phyloP scores from a whole-genome alignment of 2,329 filamentous ascomycete genomes.

The Mycosphaerella sp. region DNA sequence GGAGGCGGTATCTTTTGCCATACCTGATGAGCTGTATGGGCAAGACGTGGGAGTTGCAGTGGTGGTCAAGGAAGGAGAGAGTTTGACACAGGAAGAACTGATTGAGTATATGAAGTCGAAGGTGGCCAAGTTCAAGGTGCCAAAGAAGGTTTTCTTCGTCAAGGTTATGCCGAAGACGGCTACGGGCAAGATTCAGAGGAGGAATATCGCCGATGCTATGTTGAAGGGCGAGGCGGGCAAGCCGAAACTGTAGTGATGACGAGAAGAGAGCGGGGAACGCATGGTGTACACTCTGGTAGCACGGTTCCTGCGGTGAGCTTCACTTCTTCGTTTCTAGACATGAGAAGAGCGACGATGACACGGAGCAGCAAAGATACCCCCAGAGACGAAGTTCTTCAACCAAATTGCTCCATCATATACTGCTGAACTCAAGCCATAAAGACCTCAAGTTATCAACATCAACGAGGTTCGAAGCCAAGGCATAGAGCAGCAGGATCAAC shows the following conservation, averaged over 20 bases:
- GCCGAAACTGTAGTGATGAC: neutral
- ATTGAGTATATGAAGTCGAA: conserved; percentile 62
- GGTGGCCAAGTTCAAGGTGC: conserved; percentile 77
- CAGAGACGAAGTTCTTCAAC: too few relatives aligned
- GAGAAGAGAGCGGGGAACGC: too few relatives aligned
- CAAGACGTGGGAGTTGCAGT: conserved; percentile 74
- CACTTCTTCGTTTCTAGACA: too few relatives aligned
- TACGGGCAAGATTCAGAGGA: conserved; percentile 81
- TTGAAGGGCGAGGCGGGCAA: conserved; percentile 45
- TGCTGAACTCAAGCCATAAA: too few relatives aligned
- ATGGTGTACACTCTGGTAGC: too few relatives aligned
- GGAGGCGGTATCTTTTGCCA: conserved; percentile 77
- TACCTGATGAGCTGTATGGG: conserved; percentile 75
- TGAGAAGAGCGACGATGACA: too few relatives aligned
- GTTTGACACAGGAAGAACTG: conserved; percentile 51
- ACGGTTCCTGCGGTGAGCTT: too few relatives aligned
- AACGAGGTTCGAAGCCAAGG: too few relatives aligned
- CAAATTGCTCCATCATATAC: too few relatives aligned
- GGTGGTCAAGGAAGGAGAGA: conserved; percentile 60
- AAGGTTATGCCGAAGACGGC: conserved; percentile 77
- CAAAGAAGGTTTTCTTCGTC: conserved; percentile 79
- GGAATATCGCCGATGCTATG: conserved; percentile 82
- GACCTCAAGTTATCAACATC: too few relatives aligned
- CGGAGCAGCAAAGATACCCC: too few relatives aligned
- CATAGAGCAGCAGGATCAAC: too few relatives aligned